Percentiles rank a stretch among this genome's conserved stretches.
Conservation (phyloP, 345 rosid species). For the Citrus trifoliata region DNA sequence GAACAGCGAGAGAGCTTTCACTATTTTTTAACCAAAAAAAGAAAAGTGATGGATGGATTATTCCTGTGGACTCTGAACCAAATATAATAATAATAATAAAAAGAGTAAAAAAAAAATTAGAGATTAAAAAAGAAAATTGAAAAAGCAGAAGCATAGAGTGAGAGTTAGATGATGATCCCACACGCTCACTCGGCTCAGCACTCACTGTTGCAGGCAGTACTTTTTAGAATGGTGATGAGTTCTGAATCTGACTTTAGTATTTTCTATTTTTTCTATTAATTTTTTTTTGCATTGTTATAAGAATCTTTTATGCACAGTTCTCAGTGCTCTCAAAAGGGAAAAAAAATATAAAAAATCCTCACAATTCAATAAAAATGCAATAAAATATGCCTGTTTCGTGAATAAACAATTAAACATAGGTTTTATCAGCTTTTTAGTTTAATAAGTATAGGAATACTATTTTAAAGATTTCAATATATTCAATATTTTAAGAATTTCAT, state of each 20-base stretch:
- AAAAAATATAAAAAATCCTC: neutral
- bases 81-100: neutral
- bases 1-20: neutral
- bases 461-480: no score
- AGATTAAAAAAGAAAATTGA: neutral
- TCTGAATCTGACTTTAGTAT: neutral
- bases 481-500: no score
- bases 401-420: neutral
- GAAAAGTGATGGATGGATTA: neutral
- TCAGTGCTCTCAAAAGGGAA: neutral
- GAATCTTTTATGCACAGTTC: neutral
- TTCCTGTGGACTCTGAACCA: neutral
- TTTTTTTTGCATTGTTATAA: neutral
- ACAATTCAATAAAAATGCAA: neutral
- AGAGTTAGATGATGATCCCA: neutral
- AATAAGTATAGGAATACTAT: no score
- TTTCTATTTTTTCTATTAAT: neutral
- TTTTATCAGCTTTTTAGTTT: neutral
- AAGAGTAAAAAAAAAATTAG: neutral
- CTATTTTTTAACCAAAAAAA: neutral
- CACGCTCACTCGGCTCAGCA: neutral
- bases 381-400: neutral
- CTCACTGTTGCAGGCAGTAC: neutral
- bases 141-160: neutral
- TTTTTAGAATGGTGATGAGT: neutral